Evolutionary conservation across 805 yeast species (phyloP), one percentile per base, ranked within the genome.

Genomic region (Yarrowia deformans): DNA sequence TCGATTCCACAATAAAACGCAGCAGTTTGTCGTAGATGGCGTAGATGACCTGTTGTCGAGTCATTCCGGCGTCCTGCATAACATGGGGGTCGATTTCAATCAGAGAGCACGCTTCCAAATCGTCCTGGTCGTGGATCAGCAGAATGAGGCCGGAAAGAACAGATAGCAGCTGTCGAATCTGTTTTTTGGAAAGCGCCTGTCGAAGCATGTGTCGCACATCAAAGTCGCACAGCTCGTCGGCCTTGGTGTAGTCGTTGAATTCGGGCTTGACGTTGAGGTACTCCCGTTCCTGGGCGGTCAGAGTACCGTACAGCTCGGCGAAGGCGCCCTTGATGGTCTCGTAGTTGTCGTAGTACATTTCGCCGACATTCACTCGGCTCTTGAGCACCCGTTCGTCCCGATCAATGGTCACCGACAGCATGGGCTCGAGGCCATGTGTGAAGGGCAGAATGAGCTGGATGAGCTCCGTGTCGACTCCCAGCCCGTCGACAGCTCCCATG

Each of bases 31-130:
- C 71, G 71, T 79, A 80, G 0, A 80, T 70, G 1, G 80, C 76
- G 6, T 72, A 69, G 32, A 81, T 74, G 32, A 80, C 75, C 69
- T 78, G 76, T 9, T 74, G 74, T 2, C 77, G 68, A 6, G 77
- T 71, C 52, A 43, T 60, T 3, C 66, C 66, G 35, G 76, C 71
- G 32, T 72, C 70, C 3, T 72, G 67, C 40, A 74, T 75, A 13
- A 71, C 67, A 12, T 48, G 52, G 8, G 78, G 80, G 58, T 78
- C 79, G 19, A 80, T 74, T 40, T 82, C 82, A 32, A 80, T 74
- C 34, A 81, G 72, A 8, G 81, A 73, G 0, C 82, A 82, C 18
- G 83, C 83, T 35, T 79, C 82, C 23, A 80, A 79, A 2, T 75
- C 71, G 64, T 80, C 82, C 48, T 74, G 69, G 48, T 71, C 69